phyloP scores from a whole-genome alignment of 1,284 basidiomycete species.

The Microbotryum silenes-acaulis region DNA sequence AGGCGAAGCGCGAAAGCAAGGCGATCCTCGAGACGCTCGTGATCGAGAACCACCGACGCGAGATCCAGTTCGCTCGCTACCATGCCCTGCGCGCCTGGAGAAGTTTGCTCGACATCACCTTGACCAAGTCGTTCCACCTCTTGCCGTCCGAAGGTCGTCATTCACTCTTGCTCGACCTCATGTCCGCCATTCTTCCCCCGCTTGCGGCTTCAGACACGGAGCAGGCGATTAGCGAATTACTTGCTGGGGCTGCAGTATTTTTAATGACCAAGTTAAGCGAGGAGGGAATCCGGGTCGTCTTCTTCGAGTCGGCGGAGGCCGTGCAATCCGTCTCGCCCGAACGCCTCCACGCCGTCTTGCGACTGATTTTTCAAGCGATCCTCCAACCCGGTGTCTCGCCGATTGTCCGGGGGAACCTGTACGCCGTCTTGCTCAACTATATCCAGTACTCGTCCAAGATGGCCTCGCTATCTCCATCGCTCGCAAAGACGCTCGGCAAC shows the following conservation, averaged over 20 bases:
- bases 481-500: conserved; percentile 15
- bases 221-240: conserved; percentile 64
- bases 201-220: conserved; percentile 51
- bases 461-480: conserved; percentile 45
- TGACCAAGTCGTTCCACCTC: conserved; percentile 73
- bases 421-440: conserved; percentile 81
- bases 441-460: conserved; percentile 48
- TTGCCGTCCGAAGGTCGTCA: conserved; percentile 72
- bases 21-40: conserved; percentile 75
- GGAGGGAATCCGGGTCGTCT: conserved; percentile 47
- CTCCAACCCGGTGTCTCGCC: conserved; percentile 71
- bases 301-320: conserved; percentile 22
- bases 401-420: conserved; percentile 92
- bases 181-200: conserved; percentile 55
- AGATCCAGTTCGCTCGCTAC: conserved; percentile 63
- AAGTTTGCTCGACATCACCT: conserved; percentile 66
- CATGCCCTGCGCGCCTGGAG: conserved; percentile 74
- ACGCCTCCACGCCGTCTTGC: conserved; percentile 66
- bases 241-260: conserved; percentile 73
- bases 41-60: conserved; percentile 75
- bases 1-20: conserved; percentile 59
- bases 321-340: conserved; percentile 51
- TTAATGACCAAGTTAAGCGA: conserved; percentile 75
- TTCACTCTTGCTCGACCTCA: conserved; percentile 75
- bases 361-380: conserved; percentile 66